Evolutionary conservation across 2,329 filamentous ascomycete species (phyloP).

Genomic region (Uncinocarpus reesii): DNA sequence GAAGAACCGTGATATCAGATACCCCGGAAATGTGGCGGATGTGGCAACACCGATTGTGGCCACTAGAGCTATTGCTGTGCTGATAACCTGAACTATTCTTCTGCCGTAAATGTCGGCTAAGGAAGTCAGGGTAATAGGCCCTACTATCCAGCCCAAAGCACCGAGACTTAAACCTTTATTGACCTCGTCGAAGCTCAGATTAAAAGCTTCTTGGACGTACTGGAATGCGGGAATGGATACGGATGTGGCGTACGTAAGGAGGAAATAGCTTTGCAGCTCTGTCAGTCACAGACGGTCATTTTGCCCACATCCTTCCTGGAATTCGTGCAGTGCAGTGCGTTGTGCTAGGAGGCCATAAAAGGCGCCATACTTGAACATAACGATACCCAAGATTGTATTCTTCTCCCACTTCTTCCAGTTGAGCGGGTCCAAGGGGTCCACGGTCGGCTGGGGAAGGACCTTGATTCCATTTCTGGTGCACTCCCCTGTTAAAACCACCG

Average conservation of each 20-base stretch:
- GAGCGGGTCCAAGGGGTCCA: constrained; percentile 44
- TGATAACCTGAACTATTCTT: constrained; percentile 41
- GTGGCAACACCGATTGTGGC: constrained; percentile 36
- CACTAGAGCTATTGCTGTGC: constrained; percentile 35
- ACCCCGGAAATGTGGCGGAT: constrained; percentile 37
- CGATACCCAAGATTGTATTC: constrained; percentile 41
- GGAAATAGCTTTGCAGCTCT: constrained; percentile 39
- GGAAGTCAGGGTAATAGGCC: constrained; percentile 44
- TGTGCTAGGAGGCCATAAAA: background rate
- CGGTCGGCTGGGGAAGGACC: constrained; percentile 36
- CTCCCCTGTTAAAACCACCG: background rate
- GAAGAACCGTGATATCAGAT: constrained; percentile 51
- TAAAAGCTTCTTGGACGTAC: constrained; percentile 42
- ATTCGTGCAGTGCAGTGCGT: background rate
- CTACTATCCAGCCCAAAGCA: constrained; percentile 42
- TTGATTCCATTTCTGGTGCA: constrained; percentile 24
- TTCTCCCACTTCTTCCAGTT: constrained; percentile 44
- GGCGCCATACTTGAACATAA: constrained; percentile 42
- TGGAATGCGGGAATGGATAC: constrained; percentile 44
- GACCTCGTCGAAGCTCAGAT: constrained; percentile 38
- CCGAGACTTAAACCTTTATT: constrained; percentile 46
- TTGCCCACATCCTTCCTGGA: background rate
- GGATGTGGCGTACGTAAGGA: constrained; percentile 51
- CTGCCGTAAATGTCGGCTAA: constrained; percentile 45
- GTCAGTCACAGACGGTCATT: background rate